These are phyloP conservation scores for Barbatosphaeria neglecta DNA, from an alignment of 495 filamentous ascomycete genomes.

Conservation along the genomic window DNA sequence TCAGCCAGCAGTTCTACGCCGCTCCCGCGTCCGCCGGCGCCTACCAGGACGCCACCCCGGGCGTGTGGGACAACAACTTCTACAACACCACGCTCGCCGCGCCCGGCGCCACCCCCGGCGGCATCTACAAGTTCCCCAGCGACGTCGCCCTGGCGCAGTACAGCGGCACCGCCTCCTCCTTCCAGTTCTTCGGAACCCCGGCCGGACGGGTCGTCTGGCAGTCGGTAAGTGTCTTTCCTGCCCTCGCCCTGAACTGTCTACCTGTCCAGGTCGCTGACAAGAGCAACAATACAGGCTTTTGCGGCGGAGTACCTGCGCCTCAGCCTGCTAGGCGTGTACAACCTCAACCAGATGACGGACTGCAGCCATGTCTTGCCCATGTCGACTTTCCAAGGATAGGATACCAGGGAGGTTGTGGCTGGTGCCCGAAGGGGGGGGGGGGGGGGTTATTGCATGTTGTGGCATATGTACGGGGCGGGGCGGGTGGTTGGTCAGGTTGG, in stretches of 20 bases:
- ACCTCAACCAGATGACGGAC: slow-evolving; percentile 29
- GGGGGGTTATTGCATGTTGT: too few species aligned
- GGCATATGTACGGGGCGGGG: too few species aligned
- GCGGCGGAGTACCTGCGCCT: slow-evolving; percentile 28
- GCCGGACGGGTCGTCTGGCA: slow-evolving; percentile 24
- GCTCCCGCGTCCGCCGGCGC: slow-evolving; percentile 11
- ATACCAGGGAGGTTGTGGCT: not conserved
- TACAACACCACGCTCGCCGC: slow-evolving; percentile 19
- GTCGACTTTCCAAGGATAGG: not conserved
- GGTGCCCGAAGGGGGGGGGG: too few species aligned
- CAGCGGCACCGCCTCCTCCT: slow-evolving; percentile 16
- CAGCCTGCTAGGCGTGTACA: slow-evolving; percentile 29
- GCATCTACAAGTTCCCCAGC: slow-evolving; percentile 26
- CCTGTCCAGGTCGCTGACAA: too few species aligned
- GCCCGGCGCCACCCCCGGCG: slow-evolving; percentile 8
- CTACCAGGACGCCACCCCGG: slow-evolving; percentile 31
- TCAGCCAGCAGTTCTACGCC: slow-evolving; percentile 24
- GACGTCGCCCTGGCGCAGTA: slow-evolving; percentile 21
- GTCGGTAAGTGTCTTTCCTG: slow-evolving; percentile 11
- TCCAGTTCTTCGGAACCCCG: slow-evolving; percentile 14
- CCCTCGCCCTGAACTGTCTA: not conserved
- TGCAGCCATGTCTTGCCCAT: slow-evolving; percentile 28
- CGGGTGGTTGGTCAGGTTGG: not conserved
- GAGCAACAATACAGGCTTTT: slow-evolving; percentile 19
- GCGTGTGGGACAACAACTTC: slow-evolving; percentile 29